phyloP scores from a whole-genome alignment of 2,329 filamentous ascomycete species.

The Chrysoporthe austroafricana region DNA sequence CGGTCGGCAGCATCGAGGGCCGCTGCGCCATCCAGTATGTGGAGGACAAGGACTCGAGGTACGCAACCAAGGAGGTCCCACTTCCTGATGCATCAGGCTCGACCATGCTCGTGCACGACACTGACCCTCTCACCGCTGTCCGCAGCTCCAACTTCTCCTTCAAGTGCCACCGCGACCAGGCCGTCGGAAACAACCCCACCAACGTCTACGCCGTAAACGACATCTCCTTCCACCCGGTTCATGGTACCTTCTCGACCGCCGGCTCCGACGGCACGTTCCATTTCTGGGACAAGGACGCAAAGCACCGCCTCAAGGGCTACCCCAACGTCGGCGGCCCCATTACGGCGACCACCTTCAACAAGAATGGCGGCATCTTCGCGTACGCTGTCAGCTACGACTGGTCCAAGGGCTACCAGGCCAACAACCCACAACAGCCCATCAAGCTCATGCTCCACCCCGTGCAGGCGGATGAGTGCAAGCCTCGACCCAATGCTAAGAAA shows the following conservation, averaged over 20 bases:
- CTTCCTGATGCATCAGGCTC: neutral
- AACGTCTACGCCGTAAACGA: conserved; percentile 96
- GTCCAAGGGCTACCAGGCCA: conserved; percentile 92
- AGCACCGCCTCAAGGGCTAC: conserved; percentile 88
- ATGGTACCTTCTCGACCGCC: conserved; percentile 98
- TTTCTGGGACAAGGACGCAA: conserved; percentile 93
- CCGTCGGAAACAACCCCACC: conserved; percentile 69
- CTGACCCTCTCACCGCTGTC: conserved; percentile 8
- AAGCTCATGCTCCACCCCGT: conserved; percentile 88
- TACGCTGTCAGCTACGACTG: conserved; percentile 96
- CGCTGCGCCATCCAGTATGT: conserved; percentile 98
- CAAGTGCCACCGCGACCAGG: conserved; percentile 92
- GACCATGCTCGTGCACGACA: neutral
- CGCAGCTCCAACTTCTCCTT: conserved; percentile 91
- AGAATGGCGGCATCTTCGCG: conserved; percentile 80
- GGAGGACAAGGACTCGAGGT: conserved; percentile 88
- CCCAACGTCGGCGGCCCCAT: conserved; percentile 85
- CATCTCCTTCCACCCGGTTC: conserved; percentile 94
- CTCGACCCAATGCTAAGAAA: conserved; percentile 63
- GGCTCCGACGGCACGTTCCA: conserved; percentile 96
- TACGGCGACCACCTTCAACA: conserved; percentile 88
- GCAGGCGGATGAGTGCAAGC: conserved; percentile 64
- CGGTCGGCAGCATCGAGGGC: conserved; percentile 94
- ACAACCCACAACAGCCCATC: conserved; percentile 73
- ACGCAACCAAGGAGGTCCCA: conserved; percentile 30